phyloP scores from a whole-genome alignment of 2,329 filamentous ascomycete genomes.

The Xenosphaeropsis pyriputrescens region DNA sequence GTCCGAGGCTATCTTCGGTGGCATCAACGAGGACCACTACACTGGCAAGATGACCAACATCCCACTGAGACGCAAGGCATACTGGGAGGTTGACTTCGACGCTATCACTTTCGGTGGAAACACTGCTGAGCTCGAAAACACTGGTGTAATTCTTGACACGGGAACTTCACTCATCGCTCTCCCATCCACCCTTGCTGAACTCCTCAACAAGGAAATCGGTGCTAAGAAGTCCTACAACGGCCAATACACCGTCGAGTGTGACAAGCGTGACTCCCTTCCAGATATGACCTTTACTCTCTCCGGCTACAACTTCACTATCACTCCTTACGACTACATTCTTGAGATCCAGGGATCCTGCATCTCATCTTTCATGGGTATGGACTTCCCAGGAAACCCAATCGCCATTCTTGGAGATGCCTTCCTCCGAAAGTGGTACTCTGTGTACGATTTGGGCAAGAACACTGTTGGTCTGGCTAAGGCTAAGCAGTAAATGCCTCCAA shows the following conservation, averaged over 20 bases:
- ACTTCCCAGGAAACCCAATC: slow-evolving; percentile 68
- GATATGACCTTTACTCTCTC: slow-evolving; percentile 84
- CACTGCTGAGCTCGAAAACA: slow-evolving; percentile 80
- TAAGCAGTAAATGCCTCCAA: slow-evolving; percentile 27
- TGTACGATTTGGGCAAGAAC: slow-evolving; percentile 86
- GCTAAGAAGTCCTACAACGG: slow-evolving; percentile 97
- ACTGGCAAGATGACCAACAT: slow-evolving; percentile 84
- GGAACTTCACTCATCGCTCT: slow-evolving; percentile 96
- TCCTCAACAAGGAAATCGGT: slow-evolving; percentile 94
- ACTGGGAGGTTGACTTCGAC: slow-evolving; percentile 98
- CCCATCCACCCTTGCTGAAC: slow-evolving; percentile 79
- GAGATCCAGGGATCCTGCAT: slow-evolving; percentile 94
- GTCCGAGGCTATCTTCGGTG: slow-evolving; percentile 84
- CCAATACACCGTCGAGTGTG: slow-evolving; percentile 89
- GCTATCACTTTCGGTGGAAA: slow-evolving; percentile 79
- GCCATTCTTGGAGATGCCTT: slow-evolving; percentile 87
- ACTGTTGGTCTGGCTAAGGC: slow-evolving; percentile 81
- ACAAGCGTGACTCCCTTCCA: slow-evolving; percentile 67
- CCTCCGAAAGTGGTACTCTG: slow-evolving; percentile 80
- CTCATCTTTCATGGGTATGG: slow-evolving; percentile 96
- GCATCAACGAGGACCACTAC: slow-evolving; percentile 67
- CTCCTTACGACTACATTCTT: slow-evolving; percentile 83
- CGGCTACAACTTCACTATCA: slow-evolving; percentile 87
- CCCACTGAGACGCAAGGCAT: slow-evolving; percentile 92
- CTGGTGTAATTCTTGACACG: slow-evolving; percentile 93